Evolutionary conservation across 2,329 filamentous ascomycete species (phyloP).

Genomic region (Alternaria brassicae): DNA sequence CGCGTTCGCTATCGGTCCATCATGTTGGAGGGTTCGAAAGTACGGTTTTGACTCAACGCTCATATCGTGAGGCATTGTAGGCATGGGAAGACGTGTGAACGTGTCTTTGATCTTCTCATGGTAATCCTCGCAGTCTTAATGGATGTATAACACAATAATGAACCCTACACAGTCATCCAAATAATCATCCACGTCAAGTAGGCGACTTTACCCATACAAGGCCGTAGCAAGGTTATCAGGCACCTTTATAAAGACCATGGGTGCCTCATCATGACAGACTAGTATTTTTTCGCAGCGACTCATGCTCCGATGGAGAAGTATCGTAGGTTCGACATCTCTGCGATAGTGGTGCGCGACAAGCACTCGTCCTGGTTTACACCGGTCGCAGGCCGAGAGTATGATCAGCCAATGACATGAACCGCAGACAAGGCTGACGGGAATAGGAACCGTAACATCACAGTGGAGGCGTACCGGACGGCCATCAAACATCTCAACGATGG

Average conservation of each 20-base stretch:
- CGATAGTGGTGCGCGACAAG: neutral
- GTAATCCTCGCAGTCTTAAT: too few species aligned
- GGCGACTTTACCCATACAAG: too few species aligned
- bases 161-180: too few species aligned
- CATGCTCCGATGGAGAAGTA: fast-evolving
- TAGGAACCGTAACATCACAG: neutral
- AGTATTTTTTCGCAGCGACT: neutral
- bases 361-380: neutral
- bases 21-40: too few species aligned
- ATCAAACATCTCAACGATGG: neutral
- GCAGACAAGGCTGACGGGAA: neutral
- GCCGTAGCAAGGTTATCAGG: too few species aligned
- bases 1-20: too few species aligned
- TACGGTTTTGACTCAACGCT: too few species aligned
- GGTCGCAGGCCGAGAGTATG: neutral
- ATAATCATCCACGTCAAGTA: too few species aligned
- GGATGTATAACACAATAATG: too few species aligned
- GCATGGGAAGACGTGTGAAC: too few species aligned
- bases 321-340: neutral
- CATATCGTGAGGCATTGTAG: too few species aligned
- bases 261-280: neutral
- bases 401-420: neutral
- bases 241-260: neutral
- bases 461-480: neutral
- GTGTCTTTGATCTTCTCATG: too few species aligned